Percentiles rank a stretch among this genome's conserved stretches.
These are phyloP conservation scores for Suillus decipiens DNA, from an alignment of 768 basidiomycete species.

Conservation along the genomic window DNA sequence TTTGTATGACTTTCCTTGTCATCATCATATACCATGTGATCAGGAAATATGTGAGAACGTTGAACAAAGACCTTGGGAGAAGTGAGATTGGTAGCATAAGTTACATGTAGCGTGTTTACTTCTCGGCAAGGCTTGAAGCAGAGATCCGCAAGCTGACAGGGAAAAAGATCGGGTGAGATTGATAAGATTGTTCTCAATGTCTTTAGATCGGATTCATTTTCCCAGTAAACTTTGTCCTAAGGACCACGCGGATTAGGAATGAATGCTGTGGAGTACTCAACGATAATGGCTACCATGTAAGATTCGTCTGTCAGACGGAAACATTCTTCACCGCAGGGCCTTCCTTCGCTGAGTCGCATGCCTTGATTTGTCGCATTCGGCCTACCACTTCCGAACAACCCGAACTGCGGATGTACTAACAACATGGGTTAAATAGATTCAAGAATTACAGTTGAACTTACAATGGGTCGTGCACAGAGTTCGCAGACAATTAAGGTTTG, in stretches of 20 bases:
- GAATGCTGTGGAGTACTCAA: not conserved
- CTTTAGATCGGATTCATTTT: conserved; percentile 17
- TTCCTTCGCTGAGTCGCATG: conserved; percentile 29
- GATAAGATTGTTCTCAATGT: conserved; percentile 40
- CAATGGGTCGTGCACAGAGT: conserved; percentile 43
- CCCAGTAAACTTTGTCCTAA: conserved; percentile 30
- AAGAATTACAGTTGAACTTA: conserved; percentile 14
- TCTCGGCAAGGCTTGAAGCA: conserved; percentile 50
- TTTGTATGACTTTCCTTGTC: conserved; percentile 5
- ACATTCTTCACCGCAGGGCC: conserved; percentile 35
- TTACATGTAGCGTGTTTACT: conserved; percentile 28
- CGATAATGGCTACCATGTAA: not conserved
- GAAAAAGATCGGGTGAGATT: conserved; percentile 45
- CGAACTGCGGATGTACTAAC: not conserved
- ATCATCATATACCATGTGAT: conserved; percentile 21
- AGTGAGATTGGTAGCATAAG: not conserved
- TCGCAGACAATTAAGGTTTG: conserved; percentile 45
- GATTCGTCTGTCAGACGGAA: conserved; percentile 25
- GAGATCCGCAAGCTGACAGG: conserved; percentile 52
- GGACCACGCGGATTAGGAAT: conserved; percentile 1
- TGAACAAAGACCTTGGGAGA: conserved; percentile 22
- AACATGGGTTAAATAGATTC: not conserved
- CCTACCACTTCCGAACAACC: conserved; percentile 12
- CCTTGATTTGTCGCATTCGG: conserved; percentile 23
- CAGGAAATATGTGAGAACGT: conserved; percentile 21